Evolutionary conservation across 2,329 filamentous ascomycete genomes (phyloP).

Genomic region (Colletotrichum graminicola): DNA sequence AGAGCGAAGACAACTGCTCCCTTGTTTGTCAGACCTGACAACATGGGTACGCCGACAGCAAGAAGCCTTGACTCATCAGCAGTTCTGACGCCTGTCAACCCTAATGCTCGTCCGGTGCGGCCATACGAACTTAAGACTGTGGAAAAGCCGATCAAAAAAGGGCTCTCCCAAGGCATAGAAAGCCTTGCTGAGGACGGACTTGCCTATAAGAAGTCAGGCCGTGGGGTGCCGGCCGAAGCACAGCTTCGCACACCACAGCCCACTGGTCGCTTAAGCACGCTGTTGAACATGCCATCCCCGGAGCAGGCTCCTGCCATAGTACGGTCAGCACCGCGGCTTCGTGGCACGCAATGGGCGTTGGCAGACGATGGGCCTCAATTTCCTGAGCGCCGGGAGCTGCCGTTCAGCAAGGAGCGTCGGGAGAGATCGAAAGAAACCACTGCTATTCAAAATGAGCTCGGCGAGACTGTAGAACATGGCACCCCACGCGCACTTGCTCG

Average conservation of each 20-base stretch:
- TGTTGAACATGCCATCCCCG: slow-evolving; percentile 50
- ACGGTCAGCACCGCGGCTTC: slow-evolving; percentile 45
- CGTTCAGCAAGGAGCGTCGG: slow-evolving; percentile 51
- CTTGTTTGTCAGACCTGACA: slow-evolving; percentile 33
- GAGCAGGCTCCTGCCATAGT: slow-evolving; percentile 45
- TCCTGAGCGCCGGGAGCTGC: slow-evolving; percentile 57
- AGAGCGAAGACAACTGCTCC: slow-evolving; percentile 12
- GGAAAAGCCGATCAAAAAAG: slow-evolving; percentile 43
- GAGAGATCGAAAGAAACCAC: slow-evolving; percentile 33
- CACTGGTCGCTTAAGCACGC: slow-evolving; percentile 50
- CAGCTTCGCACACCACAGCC: slow-evolving; percentile 37
- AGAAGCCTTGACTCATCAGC: slow-evolving; percentile 45
- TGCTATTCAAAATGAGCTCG: slow-evolving; percentile 16
- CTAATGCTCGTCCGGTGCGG: slow-evolving; percentile 49
- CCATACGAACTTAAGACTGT: slow-evolving; percentile 44
- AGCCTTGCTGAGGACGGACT: slow-evolving; percentile 64
- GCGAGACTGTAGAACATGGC: background rate
- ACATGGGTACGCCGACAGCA: slow-evolving; percentile 41
- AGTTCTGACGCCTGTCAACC: slow-evolving; percentile 54
- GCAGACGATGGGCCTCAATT: slow-evolving; percentile 48
- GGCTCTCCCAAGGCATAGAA: slow-evolving; percentile 54
- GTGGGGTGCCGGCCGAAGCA: slow-evolving; percentile 36
- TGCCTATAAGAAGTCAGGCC: slow-evolving; percentile 43
- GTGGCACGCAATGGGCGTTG: slow-evolving; percentile 36
- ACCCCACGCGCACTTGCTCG: slow-evolving; percentile 16